Evolutionary conservation across 2,329 filamentous ascomycete genomes (phyloP).

Genomic region (Diaporthe sp.): DNA sequence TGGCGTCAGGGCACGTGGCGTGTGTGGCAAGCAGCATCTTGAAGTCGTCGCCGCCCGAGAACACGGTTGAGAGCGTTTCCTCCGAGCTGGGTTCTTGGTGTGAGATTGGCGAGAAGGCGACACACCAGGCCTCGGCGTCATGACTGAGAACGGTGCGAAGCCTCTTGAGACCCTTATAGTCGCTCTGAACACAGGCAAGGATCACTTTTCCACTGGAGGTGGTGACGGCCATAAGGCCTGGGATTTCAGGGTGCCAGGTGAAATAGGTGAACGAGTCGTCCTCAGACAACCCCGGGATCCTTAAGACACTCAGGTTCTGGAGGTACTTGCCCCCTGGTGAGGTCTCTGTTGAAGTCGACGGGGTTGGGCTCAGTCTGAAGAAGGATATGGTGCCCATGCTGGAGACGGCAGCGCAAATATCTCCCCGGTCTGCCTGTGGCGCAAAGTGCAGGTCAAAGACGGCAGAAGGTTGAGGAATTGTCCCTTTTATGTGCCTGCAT

Average conservation of each 20-base stretch:
- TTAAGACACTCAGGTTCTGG: conserved; percentile 54
- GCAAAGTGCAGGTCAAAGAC: conserved; percentile 89
- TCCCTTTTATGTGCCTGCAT: conserved; percentile 66
- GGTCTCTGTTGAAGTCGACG: conserved; percentile 40
- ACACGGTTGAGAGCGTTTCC: conserved; percentile 51
- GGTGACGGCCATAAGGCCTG: conserved; percentile 73
- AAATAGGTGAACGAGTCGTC: conserved; percentile 77
- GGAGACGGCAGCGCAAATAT: conserved; percentile 78
- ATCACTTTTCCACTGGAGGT: conserved; percentile 75
- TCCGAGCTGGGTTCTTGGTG: conserved; percentile 22
- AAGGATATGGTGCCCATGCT: conserved; percentile 79
- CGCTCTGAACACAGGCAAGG: conserved; percentile 59
- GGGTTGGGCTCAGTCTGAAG: conserved; percentile 63
- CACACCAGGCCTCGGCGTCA: conserved; percentile 78
- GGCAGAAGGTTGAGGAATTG: conserved; percentile 73
- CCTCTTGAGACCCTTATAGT: conserved; percentile 50
- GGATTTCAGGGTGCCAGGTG: conserved; percentile 72
- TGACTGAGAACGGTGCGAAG: conserved; percentile 52
- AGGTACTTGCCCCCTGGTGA: conserved; percentile 38
- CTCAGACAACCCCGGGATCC: conserved; percentile 61
- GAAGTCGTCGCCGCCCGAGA: conserved; percentile 83
- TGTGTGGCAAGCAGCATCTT: conserved; percentile 59
- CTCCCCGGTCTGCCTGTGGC: conserved; percentile 54
- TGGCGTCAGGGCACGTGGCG: conserved; percentile 32
- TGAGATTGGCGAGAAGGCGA: conserved; percentile 63